phyloP scores from a whole-genome alignment of 176 grass and related monocot species.

The Triticum monococcum region DNA sequence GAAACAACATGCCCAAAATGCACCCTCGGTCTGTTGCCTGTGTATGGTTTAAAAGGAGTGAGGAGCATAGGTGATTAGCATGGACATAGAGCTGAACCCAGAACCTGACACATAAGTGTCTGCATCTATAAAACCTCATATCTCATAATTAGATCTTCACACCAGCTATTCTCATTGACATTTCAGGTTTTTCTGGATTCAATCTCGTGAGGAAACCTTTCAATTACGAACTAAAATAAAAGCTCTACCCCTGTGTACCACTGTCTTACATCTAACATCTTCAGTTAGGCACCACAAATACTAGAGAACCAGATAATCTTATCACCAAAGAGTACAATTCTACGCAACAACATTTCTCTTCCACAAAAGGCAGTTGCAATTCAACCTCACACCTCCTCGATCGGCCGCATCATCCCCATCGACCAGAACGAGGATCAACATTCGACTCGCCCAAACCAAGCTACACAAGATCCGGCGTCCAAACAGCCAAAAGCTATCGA shows the following conservation, averaged over 20 bases:
- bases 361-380: background rate
- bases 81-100: background rate
- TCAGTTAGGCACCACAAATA: background rate
- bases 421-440: background rate
- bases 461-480: background rate
- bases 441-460: background rate
- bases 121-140: background rate
- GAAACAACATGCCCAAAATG: background rate
- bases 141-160: background rate
- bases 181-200: background rate
- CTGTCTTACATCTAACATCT: background rate
- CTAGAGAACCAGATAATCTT: background rate
- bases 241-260: background rate
- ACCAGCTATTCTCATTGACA: background rate
- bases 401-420: background rate
- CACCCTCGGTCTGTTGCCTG: background rate
- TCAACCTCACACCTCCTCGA: background rate
- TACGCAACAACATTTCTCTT: background rate
- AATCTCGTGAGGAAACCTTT: background rate
- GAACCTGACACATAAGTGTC: background rate
- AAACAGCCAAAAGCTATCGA: background rate
- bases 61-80: background rate
- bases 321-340: background rate
- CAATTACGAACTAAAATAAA: background rate
- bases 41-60: background rate